Evolutionary conservation across 2,329 filamentous ascomycete genomes (phyloP), one percentile per base, ranked within the genome.

Genomic region (Raffaelea arxii): DNA sequence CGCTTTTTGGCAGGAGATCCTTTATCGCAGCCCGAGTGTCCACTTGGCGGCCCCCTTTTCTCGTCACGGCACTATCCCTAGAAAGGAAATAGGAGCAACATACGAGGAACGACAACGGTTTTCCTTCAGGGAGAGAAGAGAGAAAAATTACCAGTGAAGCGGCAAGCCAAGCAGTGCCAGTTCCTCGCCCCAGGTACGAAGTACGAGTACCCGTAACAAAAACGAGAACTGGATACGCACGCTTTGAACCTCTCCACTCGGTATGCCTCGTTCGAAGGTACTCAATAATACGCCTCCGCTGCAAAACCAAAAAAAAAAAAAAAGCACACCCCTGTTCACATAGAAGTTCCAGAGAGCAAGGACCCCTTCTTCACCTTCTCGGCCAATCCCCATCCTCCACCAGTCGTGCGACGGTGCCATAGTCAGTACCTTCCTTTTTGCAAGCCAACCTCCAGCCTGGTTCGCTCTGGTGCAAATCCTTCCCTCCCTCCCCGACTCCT

Each of bases 351-450:
- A n/a, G n/a, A n/a, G n/a, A n/a, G n/a, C n/a, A n/a, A n/a, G n/a
- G n/a, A n/a, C n/a, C 19, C 19, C 39, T 4, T 41, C 38, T 18
- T 25, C 21, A 38, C 45, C 45, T 22, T 23, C 30, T 35, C 19
- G 16, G 25, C 37, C 27, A 35, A 27, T 37, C 46, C 46, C 42
- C 19, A 23, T 24, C 38, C 18, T 6, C 25, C 35, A 39, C 46
- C 27, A 56, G 59, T 62, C 56, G 64, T 68, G 65, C 64, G 63
- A 69, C 65, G 56, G 53, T 58, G 51, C 54, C 44, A 49, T 47
- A 55, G 7, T 37, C 6, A n/a, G 19, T 6, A 37, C 14, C 35
- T n/a, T 36, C 30, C 41, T 55, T 58, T 63, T 62, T 61, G 16
- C 32, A 14, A 36, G 16, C 12, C 4, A 11, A 36, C 32, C 32